Conservation (phyloP, 257 asterid species). For the Solanum appendiculatum region DNA sequence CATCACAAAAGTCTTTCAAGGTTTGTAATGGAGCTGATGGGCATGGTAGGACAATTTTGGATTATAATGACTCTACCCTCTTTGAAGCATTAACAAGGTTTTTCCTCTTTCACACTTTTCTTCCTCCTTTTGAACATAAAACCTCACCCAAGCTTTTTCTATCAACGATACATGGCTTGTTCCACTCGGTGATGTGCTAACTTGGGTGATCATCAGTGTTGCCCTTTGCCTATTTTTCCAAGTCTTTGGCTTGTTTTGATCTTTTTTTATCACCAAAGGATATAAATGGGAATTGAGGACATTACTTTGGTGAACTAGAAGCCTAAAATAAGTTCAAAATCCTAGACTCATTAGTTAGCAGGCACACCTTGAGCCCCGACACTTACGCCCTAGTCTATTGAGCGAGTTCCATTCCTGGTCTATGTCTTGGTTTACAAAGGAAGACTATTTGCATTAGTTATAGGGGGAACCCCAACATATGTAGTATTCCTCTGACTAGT, state of each 20-base stretch:
- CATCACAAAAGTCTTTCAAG: neutral
- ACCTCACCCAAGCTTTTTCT: neutral
- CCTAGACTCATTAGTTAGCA: neutral
- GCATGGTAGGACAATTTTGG: neutral
- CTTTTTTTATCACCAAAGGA: neutral
- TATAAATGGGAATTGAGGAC: neutral
- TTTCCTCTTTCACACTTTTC: neutral
- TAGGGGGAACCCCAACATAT: neutral
- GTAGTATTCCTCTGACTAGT: neutral
- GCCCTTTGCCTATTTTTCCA: neutral
- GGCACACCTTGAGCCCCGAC: neutral
- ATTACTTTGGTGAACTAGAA: neutral
- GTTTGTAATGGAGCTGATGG: neutral
- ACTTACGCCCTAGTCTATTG: neutral
- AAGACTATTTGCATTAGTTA: too few relatives aligned
- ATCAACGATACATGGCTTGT: neutral
- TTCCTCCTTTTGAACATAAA: neutral
- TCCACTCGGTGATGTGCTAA: neutral
- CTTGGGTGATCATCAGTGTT: neutral
- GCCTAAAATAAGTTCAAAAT: too few relatives aligned
- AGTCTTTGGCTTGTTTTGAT: neutral
- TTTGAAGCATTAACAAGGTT: neutral
- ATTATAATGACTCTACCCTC: neutral
- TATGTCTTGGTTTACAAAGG: neutral
- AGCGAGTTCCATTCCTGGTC: neutral